Evolutionary conservation across 768 basidiomycete species (phyloP), one percentile per base, ranked within the genome.

Genomic region (Termitomyces sp.): DNA sequence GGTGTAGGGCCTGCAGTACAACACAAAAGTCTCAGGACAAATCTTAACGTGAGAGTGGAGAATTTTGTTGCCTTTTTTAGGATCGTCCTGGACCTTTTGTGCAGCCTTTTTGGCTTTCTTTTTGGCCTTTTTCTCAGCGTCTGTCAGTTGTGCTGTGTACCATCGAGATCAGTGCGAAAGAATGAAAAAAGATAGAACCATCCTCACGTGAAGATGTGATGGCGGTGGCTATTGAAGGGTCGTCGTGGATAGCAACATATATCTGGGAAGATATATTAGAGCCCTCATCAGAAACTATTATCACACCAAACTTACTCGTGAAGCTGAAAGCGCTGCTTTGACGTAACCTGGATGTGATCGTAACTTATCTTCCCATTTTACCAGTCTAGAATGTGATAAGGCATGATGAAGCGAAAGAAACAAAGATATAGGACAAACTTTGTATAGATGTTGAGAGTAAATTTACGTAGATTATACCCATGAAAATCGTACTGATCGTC

Each of bases 401-500:
- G 28, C 16, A 30, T 7, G 9, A 54, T 6, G 5, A 54, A 7
- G 14, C 28, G 7, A 9, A 2, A 18, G 46, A 53, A 9, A 30
- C 30, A 32, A 7, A 13, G 32, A 9, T 20, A 13, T 23, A 50
- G 46, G 35, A 76, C 89, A 61, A 65, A 98, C 96, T 86, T 84
- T 55, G 91, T 61, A 70, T 98, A 98, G 13, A 93, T 84, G 55
- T 87, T 88, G 36, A 98, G 74, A 8, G 91, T 96, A 66, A 87
- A 91, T 66, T 91, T 94, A 55, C 97, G 87, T 64, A 98, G 64
- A 64, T 92, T 92, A 71, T 98, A 99, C 7, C 89, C 86, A 70
- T 99, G 97, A 80, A 99, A 99, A 72, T 99, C 97, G 66, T 89
- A 98, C 73, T 98, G 95, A 67, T 97, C 95, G 64, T 98, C 94